phyloP scores from a whole-genome alignment of 164 flowering plant species.

The Tinospora cordifolia region DNA sequence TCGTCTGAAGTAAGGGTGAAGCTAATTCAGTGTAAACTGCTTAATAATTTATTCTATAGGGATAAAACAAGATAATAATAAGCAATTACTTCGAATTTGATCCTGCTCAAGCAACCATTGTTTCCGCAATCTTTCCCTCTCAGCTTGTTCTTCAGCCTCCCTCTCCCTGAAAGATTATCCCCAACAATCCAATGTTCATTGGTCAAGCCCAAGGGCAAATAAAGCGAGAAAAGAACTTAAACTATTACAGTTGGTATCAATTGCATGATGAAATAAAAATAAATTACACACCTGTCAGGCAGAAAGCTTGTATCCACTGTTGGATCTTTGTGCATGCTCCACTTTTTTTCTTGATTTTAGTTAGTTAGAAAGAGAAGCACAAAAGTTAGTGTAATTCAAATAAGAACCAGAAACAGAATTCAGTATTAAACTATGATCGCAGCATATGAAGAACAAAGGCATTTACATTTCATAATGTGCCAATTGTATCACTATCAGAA shows the following conservation, averaged over 20 bases:
- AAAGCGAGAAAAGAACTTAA: background rate
- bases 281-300: slow-evolving; percentile 76
- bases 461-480: too few relatives aligned
- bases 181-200: slow-evolving; percentile 38
- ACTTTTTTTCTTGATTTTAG: slow-evolving; percentile 38
- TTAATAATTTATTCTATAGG: background rate
- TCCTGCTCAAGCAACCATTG: slow-evolving; percentile 91
- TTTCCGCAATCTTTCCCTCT: slow-evolving; percentile 74
- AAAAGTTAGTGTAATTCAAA: background rate
- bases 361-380: slow-evolving; percentile 12
- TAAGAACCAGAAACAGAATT: background rate
- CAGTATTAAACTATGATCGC: background rate
- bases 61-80: background rate
- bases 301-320: slow-evolving; percentile 93
- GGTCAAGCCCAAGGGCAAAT: slow-evolving; percentile 26
- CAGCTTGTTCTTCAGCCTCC: slow-evolving; percentile 99
- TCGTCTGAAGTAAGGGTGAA: slow-evolving; percentile 51
- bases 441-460: too few relatives aligned
- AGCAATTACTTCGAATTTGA: slow-evolving; percentile 64
- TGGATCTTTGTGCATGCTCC: slow-evolving; percentile 62
- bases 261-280: slow-evolving; percentile 14
- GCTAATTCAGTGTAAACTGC: slow-evolving; percentile 9
- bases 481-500: too few relatives aligned
- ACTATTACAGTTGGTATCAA: background rate
- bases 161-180: slow-evolving; percentile 84